A percentile compares a stretch with the other conserved stretches of the same genome.
Conservation (phyloP, 352 stramenopile species). For the Pythium scleroteichum region DNA sequence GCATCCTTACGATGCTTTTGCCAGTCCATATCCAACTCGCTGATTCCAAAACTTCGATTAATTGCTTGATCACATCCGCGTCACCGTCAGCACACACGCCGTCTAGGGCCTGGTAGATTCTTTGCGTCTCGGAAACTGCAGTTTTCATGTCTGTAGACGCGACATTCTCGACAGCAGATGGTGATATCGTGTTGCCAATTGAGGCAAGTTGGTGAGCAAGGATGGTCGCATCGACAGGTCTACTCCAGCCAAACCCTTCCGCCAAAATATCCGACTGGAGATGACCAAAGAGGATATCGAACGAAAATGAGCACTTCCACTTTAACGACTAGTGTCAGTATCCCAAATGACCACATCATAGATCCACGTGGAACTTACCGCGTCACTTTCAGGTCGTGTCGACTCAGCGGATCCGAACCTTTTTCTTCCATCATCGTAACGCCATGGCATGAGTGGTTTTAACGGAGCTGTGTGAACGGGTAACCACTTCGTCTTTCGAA, state of each 20-base stretch:
- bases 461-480: slow-evolving; percentile 17
- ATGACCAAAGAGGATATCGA: slow-evolving; percentile 56
- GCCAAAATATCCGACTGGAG: slow-evolving; percentile 54
- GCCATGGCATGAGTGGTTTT: slow-evolving; percentile 59
- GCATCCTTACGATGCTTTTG: slow-evolving; percentile 48
- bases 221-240: slow-evolving; percentile 27
- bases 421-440: slow-evolving; percentile 2
- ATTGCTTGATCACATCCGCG: slow-evolving; percentile 23
- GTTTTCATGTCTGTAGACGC: slow-evolving; percentile 16
- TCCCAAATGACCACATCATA: neutral
- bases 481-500: slow-evolving; percentile 23
- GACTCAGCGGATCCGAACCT: slow-evolving; percentile 40
- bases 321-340: slow-evolving; percentile 21
- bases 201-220: slow-evolving; percentile 55
- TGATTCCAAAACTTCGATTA: slow-evolving; percentile 37
- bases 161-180: neutral
- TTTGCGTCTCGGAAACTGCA: slow-evolving; percentile 43
- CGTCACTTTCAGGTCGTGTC: slow-evolving; percentile 54
- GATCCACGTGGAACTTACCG: too few species aligned
- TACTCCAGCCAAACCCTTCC: slow-evolving; percentile 58
- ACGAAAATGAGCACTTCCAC: slow-evolving; percentile 66
- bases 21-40: slow-evolving; percentile 74
- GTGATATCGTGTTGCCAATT: slow-evolving; percentile 30
- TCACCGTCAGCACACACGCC: slow-evolving; percentile 30
- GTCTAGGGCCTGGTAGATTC: slow-evolving; percentile 65